Evolutionary conservation across 1,284 basidiomycete genomes (phyloP).

Genomic region (Cutaneotrichosporon cyanovorans): DNA sequence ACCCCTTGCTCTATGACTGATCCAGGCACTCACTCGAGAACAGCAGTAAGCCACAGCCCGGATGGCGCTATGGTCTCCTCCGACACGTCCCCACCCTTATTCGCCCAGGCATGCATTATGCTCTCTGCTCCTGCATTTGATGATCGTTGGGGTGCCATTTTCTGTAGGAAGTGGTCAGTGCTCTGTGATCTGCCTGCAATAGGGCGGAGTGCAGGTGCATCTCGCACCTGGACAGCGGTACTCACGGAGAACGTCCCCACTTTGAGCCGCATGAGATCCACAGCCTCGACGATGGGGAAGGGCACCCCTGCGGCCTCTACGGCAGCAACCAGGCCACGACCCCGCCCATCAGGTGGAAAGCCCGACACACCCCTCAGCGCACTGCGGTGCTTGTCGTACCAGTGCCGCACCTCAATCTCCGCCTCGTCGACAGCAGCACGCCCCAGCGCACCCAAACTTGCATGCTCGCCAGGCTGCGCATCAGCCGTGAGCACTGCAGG

Average conservation of each 20-base stretch:
- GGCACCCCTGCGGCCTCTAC: conserved; percentile 5
- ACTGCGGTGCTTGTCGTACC: conserved; percentile 53
- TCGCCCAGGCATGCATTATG: conserved; percentile 24
- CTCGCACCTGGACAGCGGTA: too few relatives aligned
- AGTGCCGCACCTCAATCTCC: conserved; percentile 77
- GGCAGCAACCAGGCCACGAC: conserved; percentile 22
- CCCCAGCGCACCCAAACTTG: conserved; percentile 52
- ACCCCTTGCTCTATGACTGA: conserved; percentile 54
- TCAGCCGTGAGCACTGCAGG: conserved; percentile 60
- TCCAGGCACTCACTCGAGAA: conserved; percentile 65
- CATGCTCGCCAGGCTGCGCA: conserved; percentile 19
- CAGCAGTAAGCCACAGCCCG: conserved; percentile 80
- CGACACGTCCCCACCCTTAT: conserved; percentile 35
- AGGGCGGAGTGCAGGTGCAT: background rate
- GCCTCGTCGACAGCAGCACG: conserved; percentile 87
- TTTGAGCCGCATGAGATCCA: conserved; percentile 38
- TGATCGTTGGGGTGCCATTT: conserved; percentile 9
- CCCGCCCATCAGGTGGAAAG: conserved; percentile 28
- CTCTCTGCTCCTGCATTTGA: background rate
- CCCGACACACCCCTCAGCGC: conserved; percentile 17
- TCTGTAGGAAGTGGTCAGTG: background rate
- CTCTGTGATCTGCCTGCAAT: background rate
- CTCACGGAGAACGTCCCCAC: conserved; percentile 41
- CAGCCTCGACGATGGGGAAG: conserved; percentile 35
- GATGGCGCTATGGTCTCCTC: conserved; percentile 59